phyloP scores from a whole-genome alignment of 805 yeast genomes.

The Barnettozyma californica region DNA sequence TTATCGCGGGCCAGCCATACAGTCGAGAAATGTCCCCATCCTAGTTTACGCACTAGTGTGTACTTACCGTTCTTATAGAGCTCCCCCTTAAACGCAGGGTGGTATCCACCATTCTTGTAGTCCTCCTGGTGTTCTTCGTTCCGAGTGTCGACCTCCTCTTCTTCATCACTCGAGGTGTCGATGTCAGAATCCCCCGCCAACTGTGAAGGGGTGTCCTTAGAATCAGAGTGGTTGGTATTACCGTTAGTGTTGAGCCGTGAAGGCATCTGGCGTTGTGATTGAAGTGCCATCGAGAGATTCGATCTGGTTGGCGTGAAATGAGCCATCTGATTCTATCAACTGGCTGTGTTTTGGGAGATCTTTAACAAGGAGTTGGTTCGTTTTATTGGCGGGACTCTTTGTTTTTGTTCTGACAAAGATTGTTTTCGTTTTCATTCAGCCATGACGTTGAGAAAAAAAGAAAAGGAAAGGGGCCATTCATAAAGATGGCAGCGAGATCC shows the following conservation, averaged over 20 bases:
- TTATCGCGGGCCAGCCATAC: slow-evolving; percentile 80
- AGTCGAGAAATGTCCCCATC: slow-evolving; percentile 98
- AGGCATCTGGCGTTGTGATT: slow-evolving; percentile 3
- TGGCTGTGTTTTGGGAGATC: not conserved
- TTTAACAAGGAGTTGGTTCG: not conserved
- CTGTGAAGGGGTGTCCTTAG: not conserved
- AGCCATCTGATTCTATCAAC: not conserved
- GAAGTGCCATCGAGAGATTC: slow-evolving; percentile 1
- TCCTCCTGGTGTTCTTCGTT: slow-evolving; percentile 86
- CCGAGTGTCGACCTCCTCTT: slow-evolving; percentile 32
- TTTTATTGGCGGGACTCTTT: not conserved
- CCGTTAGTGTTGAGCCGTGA: slow-evolving; percentile 1
- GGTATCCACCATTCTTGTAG: slow-evolving; percentile 91
- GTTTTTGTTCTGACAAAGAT: not conserved
- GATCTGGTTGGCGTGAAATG: slow-evolving; percentile 3
- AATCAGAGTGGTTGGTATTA: not conserved
- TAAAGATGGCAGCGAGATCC: not conserved
- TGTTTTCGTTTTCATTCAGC: not conserved
- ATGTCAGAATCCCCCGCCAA: not conserved
- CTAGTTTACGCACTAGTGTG: slow-evolving; percentile 78
- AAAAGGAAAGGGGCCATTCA: not conserved
- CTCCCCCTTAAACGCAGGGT: slow-evolving; percentile 90
- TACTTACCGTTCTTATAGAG: slow-evolving; percentile 70
- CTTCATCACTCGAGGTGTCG: slow-evolving; percentile 15
- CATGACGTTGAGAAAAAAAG: not conserved